Evolutionary conservation across 805 yeast genomes (phyloP), one percentile per base, ranked within the genome.

Genomic region (Wickerhamomyces bovis): DNA sequence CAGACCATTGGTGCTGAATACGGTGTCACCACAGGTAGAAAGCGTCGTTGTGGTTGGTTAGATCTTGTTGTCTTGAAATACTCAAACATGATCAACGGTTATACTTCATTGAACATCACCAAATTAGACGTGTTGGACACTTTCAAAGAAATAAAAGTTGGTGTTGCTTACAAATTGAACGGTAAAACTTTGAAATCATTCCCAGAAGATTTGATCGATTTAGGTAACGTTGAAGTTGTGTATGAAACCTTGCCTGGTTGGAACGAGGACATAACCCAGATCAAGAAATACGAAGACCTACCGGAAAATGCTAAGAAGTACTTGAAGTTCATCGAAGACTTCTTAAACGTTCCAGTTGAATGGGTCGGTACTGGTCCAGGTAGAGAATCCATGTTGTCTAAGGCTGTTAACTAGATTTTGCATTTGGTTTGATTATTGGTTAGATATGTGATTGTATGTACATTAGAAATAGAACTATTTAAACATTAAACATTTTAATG

Each of bases 361-460:
- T 94, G 97, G 97, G 94, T 94, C 52, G 99, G 99, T 65, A 94
- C 96, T 48, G 99, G 99, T 53, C 97, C 99, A 53, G 96, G 89
- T 45, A 86, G 98, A 73, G 95, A 85, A 47, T 81, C 90, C 33
- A 90, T 89, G 97, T 76, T 89, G 58, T 81, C 79, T 57, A 83
- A 80, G 65, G 62, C 50, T 19, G 39, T 36, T 36, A 47, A 55
- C 47, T 53, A 50, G 39, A 43, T 23, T 39, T 20, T 23, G 33
- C 16, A 28, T 43, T 31, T 23, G 15, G 19, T 15, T 13, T 41
- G 16, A 21, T 12, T 20, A 18, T 38, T 38, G 6, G 23, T 39
- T 23, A 15, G 20, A 25, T 35, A 22, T 16, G 35, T 33, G 10
- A 26, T 25, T 16, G 12, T 23, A 33, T 30, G 33, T 42, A 41